Evolutionary conservation across 2,329 filamentous ascomycete genomes (phyloP).

Genomic region (Colletotrichum lentis): DNA sequence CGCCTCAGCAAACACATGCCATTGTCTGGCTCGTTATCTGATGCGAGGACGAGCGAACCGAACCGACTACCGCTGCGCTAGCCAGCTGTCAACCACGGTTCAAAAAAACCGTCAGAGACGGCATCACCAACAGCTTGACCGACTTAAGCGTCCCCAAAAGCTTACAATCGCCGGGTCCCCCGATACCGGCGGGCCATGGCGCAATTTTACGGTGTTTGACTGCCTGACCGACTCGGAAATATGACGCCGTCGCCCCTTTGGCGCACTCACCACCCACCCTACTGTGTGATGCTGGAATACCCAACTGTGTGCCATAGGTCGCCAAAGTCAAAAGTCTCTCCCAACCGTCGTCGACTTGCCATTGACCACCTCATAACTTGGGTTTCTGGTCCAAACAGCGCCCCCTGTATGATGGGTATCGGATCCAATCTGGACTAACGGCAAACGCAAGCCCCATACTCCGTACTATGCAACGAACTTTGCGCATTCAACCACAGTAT

Average conservation of each 20-base stretch:
- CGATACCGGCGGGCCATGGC: constrained; percentile 33
- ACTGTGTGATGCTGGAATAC: neutral
- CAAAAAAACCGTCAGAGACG: constrained; percentile 8
- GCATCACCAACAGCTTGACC: neutral
- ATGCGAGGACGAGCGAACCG: constrained; percentile 15
- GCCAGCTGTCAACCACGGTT: constrained; percentile 15
- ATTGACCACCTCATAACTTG: constrained; percentile 5
- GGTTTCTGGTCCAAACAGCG: constrained; percentile 23
- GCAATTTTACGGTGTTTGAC: constrained; percentile 17
- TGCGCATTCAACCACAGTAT: constrained; percentile 16
- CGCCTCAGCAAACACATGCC: constrained; percentile 24
- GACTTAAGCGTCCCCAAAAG: constrained; percentile 11
- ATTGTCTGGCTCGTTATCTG: constrained; percentile 8
- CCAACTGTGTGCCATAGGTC: neutral
- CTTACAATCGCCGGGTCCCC: constrained; percentile 21
- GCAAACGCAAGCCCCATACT: constrained; percentile 35
- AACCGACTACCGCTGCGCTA: constrained; percentile 1
- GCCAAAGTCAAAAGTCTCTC: constrained; percentile 5
- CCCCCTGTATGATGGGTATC: constrained; percentile 23
- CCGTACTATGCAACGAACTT: constrained; percentile 28
- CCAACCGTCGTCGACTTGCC: neutral
- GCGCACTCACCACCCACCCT: no score
- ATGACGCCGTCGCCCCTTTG: neutral
- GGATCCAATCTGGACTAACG: constrained; percentile 36
- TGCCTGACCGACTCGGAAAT: neutral